These are phyloP conservation scores for Geotrichum bryndzae DNA, from an alignment of 1,139 yeast genomes.

Conservation along the genomic window DNA sequence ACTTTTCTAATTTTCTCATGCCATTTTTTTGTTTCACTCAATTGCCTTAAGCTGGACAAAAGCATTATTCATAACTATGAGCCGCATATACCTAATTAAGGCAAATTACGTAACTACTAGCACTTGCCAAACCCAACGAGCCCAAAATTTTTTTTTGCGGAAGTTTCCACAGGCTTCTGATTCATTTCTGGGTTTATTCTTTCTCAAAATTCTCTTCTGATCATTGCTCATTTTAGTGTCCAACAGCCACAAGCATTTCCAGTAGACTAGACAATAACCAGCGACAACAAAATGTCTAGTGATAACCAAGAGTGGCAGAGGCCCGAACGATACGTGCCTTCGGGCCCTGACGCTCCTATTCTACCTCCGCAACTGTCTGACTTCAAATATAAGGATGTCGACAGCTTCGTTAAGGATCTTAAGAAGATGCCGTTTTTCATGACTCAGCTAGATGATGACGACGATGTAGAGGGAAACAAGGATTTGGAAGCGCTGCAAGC, in stretches of 20 bases:
- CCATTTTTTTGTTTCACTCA: not conserved
- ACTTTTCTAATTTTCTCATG: not conserved
- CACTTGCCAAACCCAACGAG: not conserved
- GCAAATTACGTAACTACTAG: not conserved
- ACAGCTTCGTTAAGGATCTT: slow-evolving; percentile 71
- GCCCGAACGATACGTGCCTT: slow-evolving; percentile 53
- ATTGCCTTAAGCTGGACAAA: not conserved
- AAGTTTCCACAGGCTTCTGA: not conserved
- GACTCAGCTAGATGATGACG: slow-evolving; percentile 77
- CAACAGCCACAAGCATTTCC: not conserved
- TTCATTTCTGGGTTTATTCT: not conserved
- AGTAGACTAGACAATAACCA: not conserved
- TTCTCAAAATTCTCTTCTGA: not conserved
- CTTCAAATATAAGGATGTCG: slow-evolving; percentile 47
- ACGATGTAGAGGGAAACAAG: slow-evolving; percentile 61
- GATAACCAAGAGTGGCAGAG: slow-evolving; percentile 31
- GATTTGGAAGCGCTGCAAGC: slow-evolving; percentile 85
- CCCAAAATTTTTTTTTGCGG: not conserved
- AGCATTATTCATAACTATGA: not conserved
- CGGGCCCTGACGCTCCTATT: slow-evolving; percentile 69
- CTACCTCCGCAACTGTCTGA: slow-evolving; percentile 79
- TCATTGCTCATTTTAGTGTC: not conserved
- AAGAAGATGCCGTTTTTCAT: slow-evolving; percentile 89
- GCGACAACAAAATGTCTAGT: slow-evolving; percentile 2
- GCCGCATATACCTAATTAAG: not conserved